phyloP scores from a whole-genome alignment of 495 filamentous ascomycete species.

The Rhypophila decipiens region DNA sequence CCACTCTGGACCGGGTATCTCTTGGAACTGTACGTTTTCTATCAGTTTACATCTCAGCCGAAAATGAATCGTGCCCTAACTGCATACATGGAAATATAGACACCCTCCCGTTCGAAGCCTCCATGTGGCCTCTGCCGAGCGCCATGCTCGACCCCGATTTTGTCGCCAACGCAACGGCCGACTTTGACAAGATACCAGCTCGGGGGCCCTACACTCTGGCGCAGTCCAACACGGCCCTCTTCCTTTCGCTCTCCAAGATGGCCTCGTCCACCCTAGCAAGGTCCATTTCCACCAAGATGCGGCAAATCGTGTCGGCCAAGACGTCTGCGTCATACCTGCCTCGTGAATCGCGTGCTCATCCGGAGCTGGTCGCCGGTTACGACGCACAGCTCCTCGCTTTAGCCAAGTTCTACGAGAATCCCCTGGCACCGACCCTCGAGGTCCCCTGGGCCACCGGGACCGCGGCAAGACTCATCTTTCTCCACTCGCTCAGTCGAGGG shows the following conservation, averaged over 20 bases:
- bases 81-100: neutral
- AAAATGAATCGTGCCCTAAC: neutral
- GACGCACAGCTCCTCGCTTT: slow-evolving; percentile 7
- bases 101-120: neutral
- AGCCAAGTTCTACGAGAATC: slow-evolving; percentile 4
- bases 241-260: slow-evolving; percentile 5
- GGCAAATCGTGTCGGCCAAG: neutral
- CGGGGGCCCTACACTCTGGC: slow-evolving; percentile 14
- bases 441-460: slow-evolving; percentile 14
- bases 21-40: slow-evolving; percentile 1
- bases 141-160: slow-evolving; percentile 4
- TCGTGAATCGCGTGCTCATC: slow-evolving; percentile 1
- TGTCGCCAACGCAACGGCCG: slow-evolving; percentile 1
- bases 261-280: neutral
- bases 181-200: slow-evolving; percentile 8
- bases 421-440: slow-evolving; percentile 10
- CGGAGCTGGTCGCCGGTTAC: slow-evolving; percentile 12
- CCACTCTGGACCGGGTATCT: slow-evolving; percentile 3
- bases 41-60: neutral
- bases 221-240: slow-evolving; percentile 11
- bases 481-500: slow-evolving; percentile 30
- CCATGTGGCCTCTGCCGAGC: neutral
- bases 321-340: slow-evolving; percentile 7
- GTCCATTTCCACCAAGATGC: slow-evolving; percentile 2
- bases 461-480: slow-evolving; percentile 7